These are phyloP conservation scores for Lobulomyces angularis DNA, from an alignment of 192 early-diverging fungal genomes.

Conservation along the genomic window DNA sequence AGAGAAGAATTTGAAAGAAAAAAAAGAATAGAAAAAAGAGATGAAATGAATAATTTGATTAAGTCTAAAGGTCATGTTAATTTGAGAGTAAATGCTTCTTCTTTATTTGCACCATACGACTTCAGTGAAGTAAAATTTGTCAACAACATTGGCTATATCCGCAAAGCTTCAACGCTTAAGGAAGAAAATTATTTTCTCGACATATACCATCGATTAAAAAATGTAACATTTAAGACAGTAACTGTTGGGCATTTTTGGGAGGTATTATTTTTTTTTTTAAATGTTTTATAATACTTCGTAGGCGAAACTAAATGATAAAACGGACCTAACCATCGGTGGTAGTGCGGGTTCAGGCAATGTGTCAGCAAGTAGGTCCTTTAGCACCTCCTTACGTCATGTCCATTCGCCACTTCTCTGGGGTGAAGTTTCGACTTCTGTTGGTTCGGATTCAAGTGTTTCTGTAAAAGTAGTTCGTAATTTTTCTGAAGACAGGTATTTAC, in stretches of 20 bases:
- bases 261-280: conserved; percentile 6
- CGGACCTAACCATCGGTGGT: conserved; percentile 24
- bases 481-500: conserved; percentile 26
- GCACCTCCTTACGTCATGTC: conserved; percentile 66
- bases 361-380: conserved; percentile 62
- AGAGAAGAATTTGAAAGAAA: conserved; percentile 33
- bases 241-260: conserved; percentile 45
- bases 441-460: conserved; percentile 38
- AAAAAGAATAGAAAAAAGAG: conserved; percentile 10
- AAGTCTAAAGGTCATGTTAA: conserved; percentile 35
- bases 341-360: conserved; percentile 42
- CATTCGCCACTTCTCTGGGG: conserved; percentile 55
- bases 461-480: conserved; percentile 51
- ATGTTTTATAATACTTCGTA: conserved; percentile 4
- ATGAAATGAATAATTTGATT: conserved; percentile 26
- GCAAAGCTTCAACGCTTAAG: conserved; percentile 9
- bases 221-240: conserved; percentile 20
- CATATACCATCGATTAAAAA: not conserved
- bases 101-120: conserved; percentile 21
- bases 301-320: conserved; percentile 22
- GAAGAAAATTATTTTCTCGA: conserved; percentile 1
- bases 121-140: too few relatives aligned
- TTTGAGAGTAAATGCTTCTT: conserved; percentile 32
- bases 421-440: conserved; percentile 50
- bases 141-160: not conserved